Conservation (phyloP, 306 rosid genomes). For the Prunus armeniaca region DNA sequence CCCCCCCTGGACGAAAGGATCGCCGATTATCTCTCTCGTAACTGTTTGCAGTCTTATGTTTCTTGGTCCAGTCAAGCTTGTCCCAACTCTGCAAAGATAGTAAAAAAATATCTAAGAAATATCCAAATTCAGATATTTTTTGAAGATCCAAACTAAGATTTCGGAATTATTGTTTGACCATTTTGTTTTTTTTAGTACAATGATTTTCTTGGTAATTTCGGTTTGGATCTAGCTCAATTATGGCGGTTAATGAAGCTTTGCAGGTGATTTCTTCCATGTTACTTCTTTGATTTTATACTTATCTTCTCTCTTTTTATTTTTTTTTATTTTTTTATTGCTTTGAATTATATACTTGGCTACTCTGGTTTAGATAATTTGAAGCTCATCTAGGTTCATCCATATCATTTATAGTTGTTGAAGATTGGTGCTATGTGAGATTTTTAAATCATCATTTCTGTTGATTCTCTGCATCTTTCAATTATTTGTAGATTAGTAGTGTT, state of each 20-base stretch:
- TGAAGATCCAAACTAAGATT: not conserved
- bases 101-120: not conserved
- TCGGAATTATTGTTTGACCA: not conserved
- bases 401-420: not conserved
- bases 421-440: not conserved
- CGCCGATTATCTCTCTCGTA: slow-evolving; percentile 31
- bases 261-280: slow-evolving; percentile 31
- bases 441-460: not conserved
- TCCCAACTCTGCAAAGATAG: not conserved
- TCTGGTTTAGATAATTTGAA: not conserved
- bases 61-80: slow-evolving; percentile 36
- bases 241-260: slow-evolving; percentile 41
- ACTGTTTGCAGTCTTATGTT: not conserved
- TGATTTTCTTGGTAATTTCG: slow-evolving; percentile 13
- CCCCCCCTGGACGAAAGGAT: slow-evolving; percentile 9
- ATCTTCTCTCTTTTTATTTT: not conserved
- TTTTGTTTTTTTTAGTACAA: not conserved
- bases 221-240: slow-evolving; percentile 47
- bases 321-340: not conserved
- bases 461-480: not conserved
- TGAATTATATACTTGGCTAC: not conserved
- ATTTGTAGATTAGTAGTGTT: not conserved
- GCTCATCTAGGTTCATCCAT: not conserved
- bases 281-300: slow-evolving; percentile 4
- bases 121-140: not conserved